Conservation (phyloP, 257 asterid species). For the Forsythia viridissima region DNA sequence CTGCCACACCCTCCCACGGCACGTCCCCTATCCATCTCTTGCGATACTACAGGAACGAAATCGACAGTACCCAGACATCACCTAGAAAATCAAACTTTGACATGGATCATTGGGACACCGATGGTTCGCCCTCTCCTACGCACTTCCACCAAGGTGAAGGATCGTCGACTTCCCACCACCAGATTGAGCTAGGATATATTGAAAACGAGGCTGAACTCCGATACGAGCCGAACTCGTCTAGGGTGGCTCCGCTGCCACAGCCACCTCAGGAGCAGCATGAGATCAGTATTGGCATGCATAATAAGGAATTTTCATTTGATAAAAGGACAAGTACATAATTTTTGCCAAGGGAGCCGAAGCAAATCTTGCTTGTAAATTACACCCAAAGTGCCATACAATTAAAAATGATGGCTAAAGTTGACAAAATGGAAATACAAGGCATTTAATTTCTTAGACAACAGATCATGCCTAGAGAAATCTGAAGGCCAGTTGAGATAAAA, state of each 20-base stretch:
- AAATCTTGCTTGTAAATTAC: no score
- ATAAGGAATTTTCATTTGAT: slow-evolving; percentile 57
- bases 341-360: no score
- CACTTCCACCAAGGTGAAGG: slow-evolving; percentile 32
- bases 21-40: slow-evolving; percentile 80
- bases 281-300: slow-evolving; percentile 27
- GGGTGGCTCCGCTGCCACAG: slow-evolving; percentile 39
- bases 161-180: slow-evolving; percentile 26
- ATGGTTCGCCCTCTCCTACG: slow-evolving; percentile 47
- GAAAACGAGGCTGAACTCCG: slow-evolving; percentile 21
- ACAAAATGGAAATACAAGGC: no score
- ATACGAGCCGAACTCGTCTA: slow-evolving; percentile 27
- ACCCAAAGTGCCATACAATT: no score
- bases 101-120: slow-evolving; percentile 47
- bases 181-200: slow-evolving; percentile 39
- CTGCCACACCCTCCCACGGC: slow-evolving; percentile 59
- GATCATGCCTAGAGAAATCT: no score
- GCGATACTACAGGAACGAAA: slow-evolving; percentile 45
- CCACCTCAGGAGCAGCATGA: slow-evolving; percentile 19
- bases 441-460: no score
- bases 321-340: slow-evolving; percentile 19
- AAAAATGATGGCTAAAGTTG: no score
- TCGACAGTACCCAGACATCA: slow-evolving; percentile 44
- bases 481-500: no score
- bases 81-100: slow-evolving; percentile 37